Base-by-base conservation (phyloP, 371 early-diverging fungal species). In the Mucor plumbeus region DNA sequence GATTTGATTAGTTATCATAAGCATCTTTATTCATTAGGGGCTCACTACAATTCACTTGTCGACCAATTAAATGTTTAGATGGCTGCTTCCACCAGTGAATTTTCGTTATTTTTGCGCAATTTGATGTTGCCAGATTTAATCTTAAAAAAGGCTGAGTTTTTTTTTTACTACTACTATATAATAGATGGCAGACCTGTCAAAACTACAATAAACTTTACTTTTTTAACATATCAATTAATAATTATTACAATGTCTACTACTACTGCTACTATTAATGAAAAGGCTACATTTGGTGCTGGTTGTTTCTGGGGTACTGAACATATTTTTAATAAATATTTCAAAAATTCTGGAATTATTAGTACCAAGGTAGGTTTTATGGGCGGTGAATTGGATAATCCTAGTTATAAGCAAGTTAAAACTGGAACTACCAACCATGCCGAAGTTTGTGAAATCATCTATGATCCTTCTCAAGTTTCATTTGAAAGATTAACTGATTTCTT, bases 11-110 rank as follows among this genome's bases (percentile, higher is more conserved):
- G 92, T 55, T 96, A 93, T 70, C 97, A 97, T 74, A 90, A 91
- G 34, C 92, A 96, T 66, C 87, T 91, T 61, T 96, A 89, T 77
- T 96, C 96, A 6, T 82, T 98, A 7, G 98, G 98, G 44, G 95
- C 93, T 71, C 98, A 98, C 83, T 98, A 98, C 83, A 98, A 67
- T 68, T 70, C 63, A 15, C 40, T 65, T 10, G 48, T 54, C 21
- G 56, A 63, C 63, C 59, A 62, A 71, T 63, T 21, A 63, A 50
- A 62, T 44, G 14, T 14, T 5, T 36, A 15, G 17, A 62, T 14
- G 26, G 13, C 19, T n/a, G 4, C 1, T 4, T 69, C 59, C 36
- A 48, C 66, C 72, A 68, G 56, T 70, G 65, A 67, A 61, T 38
- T 38, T n/a, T 34, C 64, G 61, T 61, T 53, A 39, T 67, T 63